Evolutionary conservation across 2,329 filamentous ascomycete genomes (phyloP), one percentile per base, ranked within the genome.

Genomic region (Hypoxylon sp.): DNA sequence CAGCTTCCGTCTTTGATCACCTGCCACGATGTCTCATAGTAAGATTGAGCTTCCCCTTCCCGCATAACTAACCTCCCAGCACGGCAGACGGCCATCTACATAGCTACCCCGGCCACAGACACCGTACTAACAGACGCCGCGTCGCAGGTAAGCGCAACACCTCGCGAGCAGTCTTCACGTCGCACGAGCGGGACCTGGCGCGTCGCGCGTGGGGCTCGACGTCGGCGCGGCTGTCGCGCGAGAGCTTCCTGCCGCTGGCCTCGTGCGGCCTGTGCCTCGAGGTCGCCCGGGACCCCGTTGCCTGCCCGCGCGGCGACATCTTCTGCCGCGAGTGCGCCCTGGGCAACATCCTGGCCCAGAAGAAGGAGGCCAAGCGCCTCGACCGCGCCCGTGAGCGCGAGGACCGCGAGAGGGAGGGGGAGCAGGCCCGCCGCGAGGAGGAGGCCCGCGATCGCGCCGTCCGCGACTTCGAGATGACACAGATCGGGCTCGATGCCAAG

Each of bases 301-400:
- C 91, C 18, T 98, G 94, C 74, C 79, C 84, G 2, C 84, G 88
- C 63, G 94, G 94, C 60, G 93, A 98, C 74, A 81, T 99, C 11
- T 98, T 98, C 78, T 99, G 94, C 74, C 88, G 92, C 67, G 95
- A 98, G 78, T 99, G 94, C 77, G 93, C 92, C 7, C 85, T 98
- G 49, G 88, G 81, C 66, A 97, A 98, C 69, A 87, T 99, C n/a
- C 81, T 98, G 1, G 84, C 92, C 1, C 94, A 99, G 75, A 88
- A 91, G 67, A 90, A 93, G 77, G 95, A 98, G 72, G 93, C 96
- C 63, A 95, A 92, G 73, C 85, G 95, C 0, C 72, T 90, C 2
- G 90, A 91, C 81, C 84, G 18, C 80, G 84, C 23, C n/a, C n/a
- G n/a, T n/a, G 79, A 82, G 60, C 81, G 83, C 51, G 89, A 92